Percentiles rank a stretch among this genome's conserved stretches.
Evolutionary conservation across 441 rosid species (phyloP).

Genomic region (Rhodomyrtus psidioides): DNA sequence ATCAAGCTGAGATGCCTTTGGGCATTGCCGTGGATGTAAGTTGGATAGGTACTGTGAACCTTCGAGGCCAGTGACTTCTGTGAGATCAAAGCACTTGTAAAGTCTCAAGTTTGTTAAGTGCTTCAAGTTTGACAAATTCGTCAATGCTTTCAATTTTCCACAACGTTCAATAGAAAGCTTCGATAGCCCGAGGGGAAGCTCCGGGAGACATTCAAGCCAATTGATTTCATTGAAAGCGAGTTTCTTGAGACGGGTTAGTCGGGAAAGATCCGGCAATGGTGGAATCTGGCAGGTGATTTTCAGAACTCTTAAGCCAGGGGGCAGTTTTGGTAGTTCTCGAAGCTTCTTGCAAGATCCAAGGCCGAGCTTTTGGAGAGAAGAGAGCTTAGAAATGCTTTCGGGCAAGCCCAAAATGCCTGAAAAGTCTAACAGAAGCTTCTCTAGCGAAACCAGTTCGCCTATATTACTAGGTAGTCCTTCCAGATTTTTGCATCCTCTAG

Average conservation of each 20-base stretch:
- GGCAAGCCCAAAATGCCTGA: background rate
- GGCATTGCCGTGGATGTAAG: background rate
- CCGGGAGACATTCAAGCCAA: background rate
- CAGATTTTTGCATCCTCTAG: rapidly evolving
- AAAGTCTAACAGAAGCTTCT: rapidly evolving
- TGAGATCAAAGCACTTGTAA: background rate
- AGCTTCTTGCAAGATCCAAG: rapidly evolving
- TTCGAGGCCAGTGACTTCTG: background rate
- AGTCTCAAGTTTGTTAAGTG: background rate
- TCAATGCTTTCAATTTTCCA: background rate
- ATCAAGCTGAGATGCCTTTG: background rate
- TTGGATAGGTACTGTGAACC: background rate
- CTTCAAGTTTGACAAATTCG: background rate
- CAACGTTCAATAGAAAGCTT: background rate
- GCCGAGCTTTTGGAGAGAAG: rapidly evolving
- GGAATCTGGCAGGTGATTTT: rapidly evolving
- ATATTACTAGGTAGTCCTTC: background rate
- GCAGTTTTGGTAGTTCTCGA: rapidly evolving
- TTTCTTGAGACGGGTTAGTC: rapidly evolving
- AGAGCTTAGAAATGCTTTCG: background rate
- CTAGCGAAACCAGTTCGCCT: background rate
- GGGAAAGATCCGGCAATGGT: background rate
- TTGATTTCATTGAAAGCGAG: background rate
- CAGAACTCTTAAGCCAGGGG: rapidly evolving
- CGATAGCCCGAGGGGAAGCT: background rate